Percentiles rank a stretch among this genome's conserved stretches.
These are phyloP conservation scores for Phytophthora pistaciae DNA, from an alignment of 352 stramenopile genomes.

Conservation along the genomic window DNA sequence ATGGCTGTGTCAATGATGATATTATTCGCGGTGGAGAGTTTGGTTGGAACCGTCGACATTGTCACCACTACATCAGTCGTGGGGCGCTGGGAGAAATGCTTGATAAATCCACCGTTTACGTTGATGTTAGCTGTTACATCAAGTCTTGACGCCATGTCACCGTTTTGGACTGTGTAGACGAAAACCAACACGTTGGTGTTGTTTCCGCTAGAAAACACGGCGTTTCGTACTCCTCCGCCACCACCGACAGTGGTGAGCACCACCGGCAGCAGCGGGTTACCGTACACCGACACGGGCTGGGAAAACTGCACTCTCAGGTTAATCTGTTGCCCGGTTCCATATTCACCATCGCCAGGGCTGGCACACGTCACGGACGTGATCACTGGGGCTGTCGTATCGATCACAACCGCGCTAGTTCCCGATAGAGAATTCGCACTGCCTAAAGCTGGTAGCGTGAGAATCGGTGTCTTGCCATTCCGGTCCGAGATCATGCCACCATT, in stretches of 20 bases:
- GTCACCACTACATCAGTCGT: constrained; percentile 63
- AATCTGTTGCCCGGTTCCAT: constrained; percentile 72
- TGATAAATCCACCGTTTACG: constrained; percentile 73
- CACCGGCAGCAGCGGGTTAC: constrained; percentile 58
- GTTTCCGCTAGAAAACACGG: constrained; percentile 68
- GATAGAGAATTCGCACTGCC: constrained; percentile 52
- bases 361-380: constrained; percentile 64
- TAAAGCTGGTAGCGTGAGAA: constrained; percentile 60
- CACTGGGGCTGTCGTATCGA: constrained; percentile 74
- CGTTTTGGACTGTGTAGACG: constrained; percentile 70
- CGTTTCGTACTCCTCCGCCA: constrained; percentile 40
- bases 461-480: constrained; percentile 67
- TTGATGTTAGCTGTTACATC: constrained; percentile 68
- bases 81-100: constrained; percentile 71
- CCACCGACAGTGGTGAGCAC: constrained; percentile 54
- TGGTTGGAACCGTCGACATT: constrained; percentile 56
- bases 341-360: constrained; percentile 72
- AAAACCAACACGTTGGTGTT: constrained; percentile 77
- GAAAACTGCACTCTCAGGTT: constrained; percentile 70
- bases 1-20: constrained; percentile 74
- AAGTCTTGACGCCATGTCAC: constrained; percentile 55
- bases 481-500: constrained; percentile 71
- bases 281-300: constrained; percentile 69
- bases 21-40: constrained; percentile 60
- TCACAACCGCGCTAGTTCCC: constrained; percentile 62